Evolutionary conservation across 2,329 filamentous ascomycete species (phyloP).

Genomic region (Fusarium palustre): DNA sequence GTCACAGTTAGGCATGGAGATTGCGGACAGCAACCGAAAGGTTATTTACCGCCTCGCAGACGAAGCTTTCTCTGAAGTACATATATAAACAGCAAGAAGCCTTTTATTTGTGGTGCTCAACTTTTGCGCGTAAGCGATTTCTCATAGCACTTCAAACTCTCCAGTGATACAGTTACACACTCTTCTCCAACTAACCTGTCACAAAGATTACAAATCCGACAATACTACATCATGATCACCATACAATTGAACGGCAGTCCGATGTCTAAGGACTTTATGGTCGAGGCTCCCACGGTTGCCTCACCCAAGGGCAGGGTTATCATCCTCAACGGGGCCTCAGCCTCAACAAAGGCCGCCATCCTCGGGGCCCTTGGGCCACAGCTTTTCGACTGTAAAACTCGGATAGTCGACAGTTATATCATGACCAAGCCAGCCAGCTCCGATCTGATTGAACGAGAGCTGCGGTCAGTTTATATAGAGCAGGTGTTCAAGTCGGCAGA

Average conservation of each 20-base stretch:
- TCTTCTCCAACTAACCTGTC: neutral
- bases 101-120: neutral
- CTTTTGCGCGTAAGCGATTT: neutral
- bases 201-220: neutral
- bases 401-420: conserved; percentile 20
- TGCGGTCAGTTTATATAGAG: conserved; percentile 21
- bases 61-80: neutral
- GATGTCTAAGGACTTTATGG: neutral
- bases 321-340: conserved; percentile 22
- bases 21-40: neutral
- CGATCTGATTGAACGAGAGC: neutral
- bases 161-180: neutral
- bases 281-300: neutral
- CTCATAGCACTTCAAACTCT: neutral
- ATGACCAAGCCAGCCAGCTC: conserved; percentile 7
- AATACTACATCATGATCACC: neutral
- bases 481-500: conserved; percentile 19
- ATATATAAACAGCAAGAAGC: neutral
- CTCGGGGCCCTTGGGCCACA: neutral
- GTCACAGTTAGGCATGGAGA: neutral
- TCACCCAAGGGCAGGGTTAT: conserved; percentile 16
- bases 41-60: neutral
- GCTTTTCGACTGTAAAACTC: neutral
- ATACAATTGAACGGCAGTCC: neutral
- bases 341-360: conserved; percentile 8